Percentiles rank a stretch among this genome's conserved stretches.
Evolutionary conservation across 1,284 basidiomycete species (phyloP).

Genomic region (Malassezia equina): DNA sequence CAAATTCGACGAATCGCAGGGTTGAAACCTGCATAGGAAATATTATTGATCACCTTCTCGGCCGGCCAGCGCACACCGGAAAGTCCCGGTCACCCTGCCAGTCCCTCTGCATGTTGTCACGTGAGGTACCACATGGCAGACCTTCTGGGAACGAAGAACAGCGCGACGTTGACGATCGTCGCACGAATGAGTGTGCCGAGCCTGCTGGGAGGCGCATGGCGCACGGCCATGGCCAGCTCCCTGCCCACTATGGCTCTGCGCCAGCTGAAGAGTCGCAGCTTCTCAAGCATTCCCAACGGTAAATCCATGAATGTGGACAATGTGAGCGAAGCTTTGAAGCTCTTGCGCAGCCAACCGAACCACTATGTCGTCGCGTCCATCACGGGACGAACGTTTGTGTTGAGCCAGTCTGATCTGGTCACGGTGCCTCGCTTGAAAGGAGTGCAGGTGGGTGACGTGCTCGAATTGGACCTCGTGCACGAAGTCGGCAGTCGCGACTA

Average conservation of each 20-base stretch:
- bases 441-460: constrained; percentile 64
- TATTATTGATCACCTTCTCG: constrained; percentile 3
- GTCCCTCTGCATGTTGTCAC: neutral
- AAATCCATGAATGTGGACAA: constrained; percentile 2
- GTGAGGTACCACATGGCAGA: neutral
- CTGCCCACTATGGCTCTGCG: neutral
- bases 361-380: constrained; percentile 84
- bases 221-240: neutral
- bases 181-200: neutral
- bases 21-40: constrained; percentile 3
- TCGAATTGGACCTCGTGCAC: constrained; percentile 74
- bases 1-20: constrained; percentile 10
- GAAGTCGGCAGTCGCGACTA: constrained; percentile 91
- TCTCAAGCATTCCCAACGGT: neutral
- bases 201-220: neutral
- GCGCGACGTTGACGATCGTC: neutral
- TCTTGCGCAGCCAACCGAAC: constrained; percentile 58
- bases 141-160: neutral
- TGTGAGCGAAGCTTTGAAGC: constrained; percentile 40
- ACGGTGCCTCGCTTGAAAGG: constrained; percentile 74
- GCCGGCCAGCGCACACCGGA: constrained; percentile 5
- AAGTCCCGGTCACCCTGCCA: constrained; percentile 4
- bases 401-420: constrained; percentile 77
- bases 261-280: neutral
- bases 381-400: constrained; percentile 73